Evolutionary conservation across 2,329 filamentous ascomycete genomes (phyloP).

Genomic region (Sporothrix mexicana): DNA sequence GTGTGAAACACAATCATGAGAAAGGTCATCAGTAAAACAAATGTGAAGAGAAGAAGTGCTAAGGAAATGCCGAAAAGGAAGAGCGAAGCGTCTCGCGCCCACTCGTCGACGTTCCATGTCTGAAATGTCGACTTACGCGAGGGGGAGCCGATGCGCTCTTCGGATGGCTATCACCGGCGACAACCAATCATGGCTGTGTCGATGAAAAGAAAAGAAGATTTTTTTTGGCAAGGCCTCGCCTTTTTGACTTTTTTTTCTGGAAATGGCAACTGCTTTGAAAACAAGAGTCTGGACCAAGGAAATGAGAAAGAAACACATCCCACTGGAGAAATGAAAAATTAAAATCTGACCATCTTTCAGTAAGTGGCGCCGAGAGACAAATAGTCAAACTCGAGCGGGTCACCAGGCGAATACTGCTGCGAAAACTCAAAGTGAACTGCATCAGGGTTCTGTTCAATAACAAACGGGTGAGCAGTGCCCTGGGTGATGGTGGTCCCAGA

Average conservation of each 20-base stretch:
- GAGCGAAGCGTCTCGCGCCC: neutral
- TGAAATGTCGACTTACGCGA: neutral
- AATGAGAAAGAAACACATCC: neutral
- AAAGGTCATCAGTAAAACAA: neutral
- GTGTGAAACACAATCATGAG: neutral
- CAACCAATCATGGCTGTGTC: neutral
- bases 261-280: neutral
- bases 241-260: neutral
- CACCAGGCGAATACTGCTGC: neutral
- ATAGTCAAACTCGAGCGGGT: constrained; percentile 20
- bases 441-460: neutral
- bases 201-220: no score
- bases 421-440: constrained; percentile 5
- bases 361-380: neutral
- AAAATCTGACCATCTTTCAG: neutral
- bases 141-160: neutral
- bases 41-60: neutral
- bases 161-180: neutral
- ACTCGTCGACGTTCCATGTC: neutral
- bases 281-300: neutral
- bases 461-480: constrained; percentile 21
- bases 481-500: constrained; percentile 32
- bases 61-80: neutral
- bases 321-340: neutral
- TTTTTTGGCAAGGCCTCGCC: neutral